Percentiles rank a stretch among this genome's conserved stretches.
phyloP scores from a whole-genome alignment of 2,329 filamentous ascomycete genomes.

The Colletotrichum neosansevieriae region DNA sequence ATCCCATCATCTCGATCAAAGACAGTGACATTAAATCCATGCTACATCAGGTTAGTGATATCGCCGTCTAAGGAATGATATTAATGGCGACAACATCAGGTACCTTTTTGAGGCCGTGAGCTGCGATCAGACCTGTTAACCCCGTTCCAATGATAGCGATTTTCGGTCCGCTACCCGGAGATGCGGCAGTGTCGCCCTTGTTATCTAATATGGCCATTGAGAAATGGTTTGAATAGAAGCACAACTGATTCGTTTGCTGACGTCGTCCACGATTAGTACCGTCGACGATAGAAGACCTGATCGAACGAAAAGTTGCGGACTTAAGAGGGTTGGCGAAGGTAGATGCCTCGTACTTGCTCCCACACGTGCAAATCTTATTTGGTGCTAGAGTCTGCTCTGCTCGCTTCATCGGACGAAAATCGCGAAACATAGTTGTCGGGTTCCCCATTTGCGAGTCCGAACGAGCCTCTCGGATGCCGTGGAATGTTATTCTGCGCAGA shows the following conservation, averaged over 20 bases:
- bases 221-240: background rate
- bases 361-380: background rate
- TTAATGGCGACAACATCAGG: slow-evolving; percentile 9
- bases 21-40: slow-evolving; percentile 49
- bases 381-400: background rate
- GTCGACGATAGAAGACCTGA: too few species aligned
- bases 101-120: slow-evolving; percentile 52
- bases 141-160: slow-evolving; percentile 53
- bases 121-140: slow-evolving; percentile 52
- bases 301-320: too few species aligned
- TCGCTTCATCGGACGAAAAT: slow-evolving; percentile 17
- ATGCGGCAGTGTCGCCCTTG: background rate
- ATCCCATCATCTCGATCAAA: slow-evolving; percentile 49
- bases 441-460: slow-evolving; percentile 14
- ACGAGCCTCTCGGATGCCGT: slow-evolving; percentile 2
- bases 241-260: background rate
- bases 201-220: slow-evolving; percentile 9
- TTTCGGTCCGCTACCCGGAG: slow-evolving; percentile 34
- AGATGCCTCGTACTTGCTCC: too few species aligned
- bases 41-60: slow-evolving; percentile 40
- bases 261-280: too few species aligned
- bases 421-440: background rate
- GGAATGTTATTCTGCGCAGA: background rate
- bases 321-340: too few species aligned
- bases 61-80: too few species aligned